Evolutionary conservation across 2,329 filamentous ascomycete species (phyloP), one percentile per base, ranked within the genome.

Genomic region (Pseudocercospora eumusae): DNA sequence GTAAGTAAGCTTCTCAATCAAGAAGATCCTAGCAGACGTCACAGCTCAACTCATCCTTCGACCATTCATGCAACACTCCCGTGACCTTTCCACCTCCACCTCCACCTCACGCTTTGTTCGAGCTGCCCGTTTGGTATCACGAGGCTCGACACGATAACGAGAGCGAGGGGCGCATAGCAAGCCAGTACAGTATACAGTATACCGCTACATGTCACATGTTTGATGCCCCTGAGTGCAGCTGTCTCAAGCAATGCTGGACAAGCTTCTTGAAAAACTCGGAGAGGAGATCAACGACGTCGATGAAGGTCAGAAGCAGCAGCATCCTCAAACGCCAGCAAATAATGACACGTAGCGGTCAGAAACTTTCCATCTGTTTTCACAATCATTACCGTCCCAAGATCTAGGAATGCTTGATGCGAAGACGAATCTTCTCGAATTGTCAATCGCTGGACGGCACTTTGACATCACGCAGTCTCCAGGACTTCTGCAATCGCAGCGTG

Each of bases 281-380:
- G 40, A 63, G 4, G 64, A 67, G 49, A 62, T 69, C 25, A 28
- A 57, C 45, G 66, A 67, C 27, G 60, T 68, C n/a, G 64, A 69
- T 25, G 64, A 68, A 69, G 67, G 67, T 69, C 55, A 65, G 67
- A 20, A 36, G 20, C 5, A 13, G 20, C 10, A 23, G 36, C n/a
- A 47, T 20, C 2, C 52, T 15, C 45, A 15, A n/a, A 20, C 33
- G 25, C 27, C 25, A n/a, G 27, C 15, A 52, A 13, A 36, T 36
- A 59, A 57, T 68, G 60, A 68, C 63, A 59, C 61, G 59, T 61
- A 61, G 60, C 58, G 61, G 59, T 74, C 15, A 96, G 93, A 98
- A 79, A 91, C 91, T 4, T 97, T 96, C 73, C 78, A 93, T 40
- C 83, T 97, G 59, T 97, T 96, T 80, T 88, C 91, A 47, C 87